Evolutionary conservation across 345 rosid genomes (phyloP).

Genomic region (rapeseed (Brassica napus)): DNA sequence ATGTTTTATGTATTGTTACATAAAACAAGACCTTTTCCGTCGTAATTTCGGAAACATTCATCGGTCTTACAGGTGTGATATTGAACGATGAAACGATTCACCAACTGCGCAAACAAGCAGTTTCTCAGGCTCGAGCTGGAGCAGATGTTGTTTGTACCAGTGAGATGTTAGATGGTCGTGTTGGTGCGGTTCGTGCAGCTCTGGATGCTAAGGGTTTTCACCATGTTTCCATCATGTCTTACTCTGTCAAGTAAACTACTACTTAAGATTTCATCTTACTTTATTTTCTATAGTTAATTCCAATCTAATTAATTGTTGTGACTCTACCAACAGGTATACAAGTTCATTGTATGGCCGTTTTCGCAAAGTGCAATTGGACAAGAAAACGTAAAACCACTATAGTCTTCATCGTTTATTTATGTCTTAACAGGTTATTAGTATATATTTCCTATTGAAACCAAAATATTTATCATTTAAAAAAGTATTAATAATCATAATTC

Average conservation of each 20-base stretch:
- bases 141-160: slow-evolving; percentile 99
- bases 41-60: not conserved
- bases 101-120: slow-evolving; percentile 91
- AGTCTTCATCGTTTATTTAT: not conserved
- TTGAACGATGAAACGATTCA: slow-evolving; percentile 93
- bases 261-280: not conserved
- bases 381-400: slow-evolving; percentile 63
- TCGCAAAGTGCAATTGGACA: slow-evolving; percentile 73
- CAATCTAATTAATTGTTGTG: not conserved
- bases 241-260: slow-evolving; percentile 74
- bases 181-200: slow-evolving; percentile 80
- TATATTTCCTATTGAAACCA: not conserved
- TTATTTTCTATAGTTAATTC: not conserved
- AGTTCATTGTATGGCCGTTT: slow-evolving; percentile 96
- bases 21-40: not conserved
- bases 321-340: slow-evolving; percentile 60
- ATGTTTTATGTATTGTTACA: not conserved
- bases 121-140: slow-evolving; percentile 89
- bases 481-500: not conserved
- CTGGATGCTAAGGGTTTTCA: slow-evolving; percentile 90
- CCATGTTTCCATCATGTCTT: slow-evolving; percentile 94
- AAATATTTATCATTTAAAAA: not conserved
- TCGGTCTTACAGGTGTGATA: slow-evolving; percentile 62
- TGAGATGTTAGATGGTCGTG: slow-evolving; percentile 99
- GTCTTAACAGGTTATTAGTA: not conserved